Conservation (phyloP, 116 monocot genomes). For the Zostera marina region DNA sequence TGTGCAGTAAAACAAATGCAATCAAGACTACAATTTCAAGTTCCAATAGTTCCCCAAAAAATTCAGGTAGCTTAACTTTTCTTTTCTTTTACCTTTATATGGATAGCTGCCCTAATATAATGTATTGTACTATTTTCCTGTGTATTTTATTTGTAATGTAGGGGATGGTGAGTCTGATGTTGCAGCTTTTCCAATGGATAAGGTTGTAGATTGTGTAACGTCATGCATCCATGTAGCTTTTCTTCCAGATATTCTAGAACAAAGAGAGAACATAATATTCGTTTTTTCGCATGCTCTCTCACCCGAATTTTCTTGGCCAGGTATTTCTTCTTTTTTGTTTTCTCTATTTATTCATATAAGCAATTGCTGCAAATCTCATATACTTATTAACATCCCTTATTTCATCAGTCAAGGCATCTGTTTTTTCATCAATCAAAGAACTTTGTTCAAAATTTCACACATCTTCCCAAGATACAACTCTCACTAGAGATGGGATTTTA, state of each 20-base stretch:
- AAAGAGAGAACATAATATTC: constrained; percentile 32
- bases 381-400: background rate
- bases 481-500: constrained; percentile 17
- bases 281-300: constrained; percentile 38
- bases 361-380: background rate
- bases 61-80: constrained; percentile 1
- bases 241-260: constrained; percentile 35
- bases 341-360: background rate
- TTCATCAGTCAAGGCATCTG: constrained; percentile 61
- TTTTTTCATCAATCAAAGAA: constrained; percentile 44
- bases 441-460: constrained; percentile 45
- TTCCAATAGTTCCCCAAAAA: background rate
- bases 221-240: constrained; percentile 46
- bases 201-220: constrained; percentile 64
- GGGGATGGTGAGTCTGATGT: constrained; percentile 27
- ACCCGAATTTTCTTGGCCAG: constrained; percentile 51
- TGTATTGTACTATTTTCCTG: background rate
- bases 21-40: background rate
- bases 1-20: constrained; percentile 28
- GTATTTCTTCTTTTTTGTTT: constrained; percentile 12
- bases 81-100: background rate
- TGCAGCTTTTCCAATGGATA: constrained; percentile 42
- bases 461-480: constrained; percentile 1
- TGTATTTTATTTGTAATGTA: constrained; percentile 14
- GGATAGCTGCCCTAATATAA: background rate